Percentiles rank a stretch among this genome's conserved stretches.
phyloP scores from a whole-genome alignment of 257 asterid species.

The Przewalskia tangutica region DNA sequence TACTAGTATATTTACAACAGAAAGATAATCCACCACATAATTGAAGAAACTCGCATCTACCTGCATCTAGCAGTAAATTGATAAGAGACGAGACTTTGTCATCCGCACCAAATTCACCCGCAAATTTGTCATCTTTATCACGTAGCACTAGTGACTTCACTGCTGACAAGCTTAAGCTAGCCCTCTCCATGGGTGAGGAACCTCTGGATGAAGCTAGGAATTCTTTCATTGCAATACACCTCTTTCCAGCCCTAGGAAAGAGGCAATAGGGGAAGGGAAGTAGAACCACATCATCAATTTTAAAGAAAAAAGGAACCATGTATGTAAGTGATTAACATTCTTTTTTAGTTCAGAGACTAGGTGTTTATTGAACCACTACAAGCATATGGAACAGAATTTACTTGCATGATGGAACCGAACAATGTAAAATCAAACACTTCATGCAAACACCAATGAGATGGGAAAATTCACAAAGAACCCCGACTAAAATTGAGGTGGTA shows the following conservation, averaged over 20 bases:
- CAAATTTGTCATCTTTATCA: slow-evolving; percentile 77
- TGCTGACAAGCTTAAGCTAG: slow-evolving; percentile 82
- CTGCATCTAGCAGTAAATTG: slow-evolving; percentile 68
- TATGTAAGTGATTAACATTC: neutral
- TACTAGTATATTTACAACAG: neutral
- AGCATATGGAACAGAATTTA: neutral
- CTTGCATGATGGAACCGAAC: neutral
- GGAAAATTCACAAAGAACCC: neutral
- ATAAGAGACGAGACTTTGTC: slow-evolving; percentile 62
- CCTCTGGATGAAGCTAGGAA: slow-evolving; percentile 67
- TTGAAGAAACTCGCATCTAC: slow-evolving; percentile 48
- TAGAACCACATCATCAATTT: neutral
- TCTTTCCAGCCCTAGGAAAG: slow-evolving; percentile 30
- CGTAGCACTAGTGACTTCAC: slow-evolving; percentile 86
- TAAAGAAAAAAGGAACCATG: neutral
- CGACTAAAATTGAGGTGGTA: neutral
- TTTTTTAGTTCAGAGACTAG: neutral
- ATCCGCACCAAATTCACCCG: slow-evolving; percentile 68
- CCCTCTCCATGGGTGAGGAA: slow-evolving; percentile 93
- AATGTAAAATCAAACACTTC: neutral
- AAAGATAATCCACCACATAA: slow-evolving; percentile 18
- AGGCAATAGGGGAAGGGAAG: neutral
- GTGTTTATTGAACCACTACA: neutral
- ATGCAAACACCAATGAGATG: neutral
- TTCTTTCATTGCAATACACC: slow-evolving; percentile 69